Evolutionary conservation across 768 basidiomycete genomes (phyloP).

Genomic region (Coprinellus aureogranulatus): DNA sequence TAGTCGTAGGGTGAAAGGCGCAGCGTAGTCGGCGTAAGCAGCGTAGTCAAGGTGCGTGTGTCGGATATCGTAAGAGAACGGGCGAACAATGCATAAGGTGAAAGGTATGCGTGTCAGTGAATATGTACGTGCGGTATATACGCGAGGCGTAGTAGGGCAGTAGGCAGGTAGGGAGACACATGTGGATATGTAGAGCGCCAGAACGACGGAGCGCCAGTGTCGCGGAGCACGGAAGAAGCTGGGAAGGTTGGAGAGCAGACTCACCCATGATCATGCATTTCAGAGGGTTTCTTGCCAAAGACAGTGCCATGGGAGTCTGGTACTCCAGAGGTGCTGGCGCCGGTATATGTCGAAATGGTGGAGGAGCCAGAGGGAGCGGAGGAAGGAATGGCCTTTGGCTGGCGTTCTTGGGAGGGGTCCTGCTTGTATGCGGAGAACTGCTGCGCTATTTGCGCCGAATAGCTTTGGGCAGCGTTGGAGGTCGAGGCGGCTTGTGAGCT

Average conservation of each 20-base stretch:
- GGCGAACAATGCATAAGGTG: neutral
- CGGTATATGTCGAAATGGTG: neutral
- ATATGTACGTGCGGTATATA: too few species aligned
- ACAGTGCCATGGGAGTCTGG: slow-evolving; percentile 33
- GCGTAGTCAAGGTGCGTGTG: too few species aligned
- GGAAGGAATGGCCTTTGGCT: slow-evolving; percentile 25
- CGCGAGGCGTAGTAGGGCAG: neutral
- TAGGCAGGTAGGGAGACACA: neutral
- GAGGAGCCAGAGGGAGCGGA: slow-evolving; percentile 12
- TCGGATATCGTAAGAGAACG: neutral
- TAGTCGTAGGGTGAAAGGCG: neutral
- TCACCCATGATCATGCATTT: slow-evolving; percentile 85
- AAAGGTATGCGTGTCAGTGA: too few species aligned
- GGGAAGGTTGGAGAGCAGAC: slow-evolving; percentile 30
- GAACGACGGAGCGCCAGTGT: too few species aligned
- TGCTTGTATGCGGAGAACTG: slow-evolving; percentile 66
- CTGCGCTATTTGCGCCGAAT: slow-evolving; percentile 63
- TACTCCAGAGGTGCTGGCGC: neutral
- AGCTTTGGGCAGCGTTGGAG: too few species aligned
- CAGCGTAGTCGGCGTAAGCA: too few species aligned
- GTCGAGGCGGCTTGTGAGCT: too few species aligned
- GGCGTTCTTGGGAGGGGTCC: slow-evolving; percentile 63
- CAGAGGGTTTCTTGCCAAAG: slow-evolving; percentile 61
- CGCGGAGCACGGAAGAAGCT: too few species aligned
- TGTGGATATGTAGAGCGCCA: neutral